Evolutionary conservation across 2,329 filamentous ascomycete genomes (phyloP).

Genomic region (Teratosphaeria gauchensis): DNA sequence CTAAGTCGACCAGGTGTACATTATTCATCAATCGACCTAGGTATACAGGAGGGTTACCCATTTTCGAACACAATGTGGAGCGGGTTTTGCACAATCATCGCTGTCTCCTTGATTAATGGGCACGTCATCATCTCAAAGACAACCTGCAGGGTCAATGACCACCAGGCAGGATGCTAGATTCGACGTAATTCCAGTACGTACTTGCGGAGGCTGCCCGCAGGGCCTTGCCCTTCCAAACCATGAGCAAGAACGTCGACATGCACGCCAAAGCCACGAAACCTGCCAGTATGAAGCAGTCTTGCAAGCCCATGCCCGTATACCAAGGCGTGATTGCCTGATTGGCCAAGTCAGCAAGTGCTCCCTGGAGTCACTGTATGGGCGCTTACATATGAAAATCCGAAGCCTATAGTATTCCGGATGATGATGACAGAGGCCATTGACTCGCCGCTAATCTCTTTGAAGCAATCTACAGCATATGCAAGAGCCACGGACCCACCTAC

Average conservation of each 20-base stretch:
- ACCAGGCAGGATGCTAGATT: background rate
- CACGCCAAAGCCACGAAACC: constrained; percentile 5
- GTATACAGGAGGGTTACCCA: no score
- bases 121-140: background rate
- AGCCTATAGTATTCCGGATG: constrained; percentile 39
- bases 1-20: no score
- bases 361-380: background rate
- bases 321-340: constrained; percentile 1
- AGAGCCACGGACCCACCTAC: constrained; percentile 21
- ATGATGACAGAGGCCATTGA: constrained; percentile 38
- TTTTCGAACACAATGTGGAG: no score
- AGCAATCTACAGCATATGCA: constrained; percentile 37
- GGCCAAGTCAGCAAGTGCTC: constrained; percentile 16
- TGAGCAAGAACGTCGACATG: constrained; percentile 12
- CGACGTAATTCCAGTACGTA: constrained; percentile 8
- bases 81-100: no score
- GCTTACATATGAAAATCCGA: constrained; percentile 17
- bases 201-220: constrained; percentile 8
- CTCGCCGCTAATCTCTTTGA: constrained; percentile 35
- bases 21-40: no score
- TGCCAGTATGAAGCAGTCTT: background rate
- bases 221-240: constrained; percentile 13
- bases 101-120: no score
- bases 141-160: background rate
- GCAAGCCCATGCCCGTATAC: background rate